These are phyloP conservation scores for Fusarium sambucinum DNA, from an alignment of 2,329 filamentous ascomycete genomes.

Conservation along the genomic window DNA sequence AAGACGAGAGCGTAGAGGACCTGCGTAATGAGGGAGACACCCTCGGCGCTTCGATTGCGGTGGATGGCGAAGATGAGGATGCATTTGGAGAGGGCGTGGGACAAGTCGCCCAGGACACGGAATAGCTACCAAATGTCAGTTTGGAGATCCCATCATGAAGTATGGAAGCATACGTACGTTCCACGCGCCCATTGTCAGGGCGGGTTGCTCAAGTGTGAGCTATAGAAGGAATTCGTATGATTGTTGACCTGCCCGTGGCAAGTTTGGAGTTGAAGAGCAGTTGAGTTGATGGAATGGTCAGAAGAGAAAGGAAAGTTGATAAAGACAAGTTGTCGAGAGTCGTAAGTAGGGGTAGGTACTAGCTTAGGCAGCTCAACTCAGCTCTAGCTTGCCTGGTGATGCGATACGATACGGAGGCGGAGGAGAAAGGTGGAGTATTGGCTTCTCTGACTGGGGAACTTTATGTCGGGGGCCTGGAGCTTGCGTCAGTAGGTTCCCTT, in stretches of 20 bases:
- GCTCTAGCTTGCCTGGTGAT: slow-evolving; percentile 34
- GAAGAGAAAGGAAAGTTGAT: slow-evolving; percentile 4
- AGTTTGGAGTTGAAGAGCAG: background rate
- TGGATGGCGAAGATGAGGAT: slow-evolving; percentile 94
- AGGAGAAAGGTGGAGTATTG: slow-evolving; percentile 34
- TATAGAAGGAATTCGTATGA: slow-evolving; percentile 16
- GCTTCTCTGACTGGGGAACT: slow-evolving; percentile 7
- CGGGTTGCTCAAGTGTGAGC: slow-evolving; percentile 34
- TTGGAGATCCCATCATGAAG: background rate
- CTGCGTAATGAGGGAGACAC: slow-evolving; percentile 92
- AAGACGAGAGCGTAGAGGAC: slow-evolving; percentile 89
- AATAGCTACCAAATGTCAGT: slow-evolving; percentile 63
- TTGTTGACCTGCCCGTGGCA: slow-evolving; percentile 32
- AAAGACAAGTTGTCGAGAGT: slow-evolving; percentile 31
- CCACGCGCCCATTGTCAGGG: slow-evolving; percentile 55
- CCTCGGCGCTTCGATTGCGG: slow-evolving; percentile 87
- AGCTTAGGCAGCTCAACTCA: slow-evolving; percentile 27
- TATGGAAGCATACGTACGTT: slow-evolving; percentile 49
- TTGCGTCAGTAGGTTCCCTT: slow-evolving; percentile 45
- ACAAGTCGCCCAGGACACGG: slow-evolving; percentile 84
- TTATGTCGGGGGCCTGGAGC: slow-evolving; percentile 34
- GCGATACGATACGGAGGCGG: slow-evolving; percentile 31
- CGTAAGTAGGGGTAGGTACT: too few relatives aligned
- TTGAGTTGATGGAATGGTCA: background rate
- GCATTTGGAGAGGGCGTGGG: slow-evolving; percentile 86